Base-by-base conservation (phyloP, 2,329 filamentous ascomycete genomes). In the Penicillium nordicum region DNA sequence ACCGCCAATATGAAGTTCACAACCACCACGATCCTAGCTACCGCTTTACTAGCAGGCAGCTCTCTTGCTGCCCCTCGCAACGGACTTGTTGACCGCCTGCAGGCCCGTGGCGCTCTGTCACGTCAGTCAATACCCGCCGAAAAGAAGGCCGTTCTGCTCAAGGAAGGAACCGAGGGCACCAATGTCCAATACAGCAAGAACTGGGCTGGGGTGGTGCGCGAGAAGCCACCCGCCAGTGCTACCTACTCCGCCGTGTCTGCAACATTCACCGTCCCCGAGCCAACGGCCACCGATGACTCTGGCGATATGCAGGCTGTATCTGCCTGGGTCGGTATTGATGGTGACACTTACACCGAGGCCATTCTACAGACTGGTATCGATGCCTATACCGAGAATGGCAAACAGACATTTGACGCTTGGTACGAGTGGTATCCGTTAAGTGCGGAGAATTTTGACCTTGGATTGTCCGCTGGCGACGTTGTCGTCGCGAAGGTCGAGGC, bases 261-360 rank as follows among this genome's bases (percentile, higher is more conserved):
- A 8, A 71, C 78, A 14, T 82, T 86, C 69, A 80, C 74, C 1
- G 78, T 84, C 5, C 83, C 83, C 2, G 75, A 74, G 0, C 78
- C 81, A 10, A 73, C 72, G n/a, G 67, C 73, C 8, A 76, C 76
- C 0, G 68, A 72, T 9, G 70, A 74, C 27, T 72, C 69, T 23
- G 68, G 65, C 30, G 68, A 68, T n/a, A 68, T 65, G 30, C 78
- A 81, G 62, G 77, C 78, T 45, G 79, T 78, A 3, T 79, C 80
- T 0, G 82, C 81, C 11, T 85, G 82, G 83, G 82, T 86, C 9
- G 83, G 83, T 25, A 85, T 86, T 54, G 84, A 86, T 57, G 84
- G 84, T 12, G 81, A 84, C 62, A 83, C 81, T 5, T 85, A 81
- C 68, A 67, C 66, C 18, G 74, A 72, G 3, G 80, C 82, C 8